phyloP scores from a whole-genome alignment of 164 flowering plant genomes.

The Pachysandra terminalis region DNA sequence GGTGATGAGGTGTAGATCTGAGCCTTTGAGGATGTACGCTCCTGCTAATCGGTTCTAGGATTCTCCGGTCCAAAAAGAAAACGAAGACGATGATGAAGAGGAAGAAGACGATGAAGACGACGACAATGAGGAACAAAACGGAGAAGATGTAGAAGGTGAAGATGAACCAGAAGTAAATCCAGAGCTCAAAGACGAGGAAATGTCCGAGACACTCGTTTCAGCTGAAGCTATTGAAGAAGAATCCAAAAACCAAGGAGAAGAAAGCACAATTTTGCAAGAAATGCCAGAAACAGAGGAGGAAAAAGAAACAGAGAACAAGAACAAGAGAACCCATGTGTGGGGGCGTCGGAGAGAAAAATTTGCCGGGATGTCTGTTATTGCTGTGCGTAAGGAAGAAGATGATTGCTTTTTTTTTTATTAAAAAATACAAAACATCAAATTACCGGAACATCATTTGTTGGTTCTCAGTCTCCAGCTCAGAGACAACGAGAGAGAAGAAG shows the following conservation, averaged over 20 bases:
- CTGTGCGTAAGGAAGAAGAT: too few relatives aligned
- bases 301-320: slow-evolving; percentile 3
- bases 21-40: slow-evolving; percentile 70
- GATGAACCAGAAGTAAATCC: slow-evolving; percentile 9
- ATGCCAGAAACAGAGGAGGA: slow-evolving; percentile 8
- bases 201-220: slow-evolving; percentile 10
- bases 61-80: too few relatives aligned
- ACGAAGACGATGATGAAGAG: slow-evolving; percentile 20
- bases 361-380: too few relatives aligned
- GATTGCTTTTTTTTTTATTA: too few relatives aligned
- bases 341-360: too few relatives aligned
- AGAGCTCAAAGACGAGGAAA: slow-evolving; percentile 9
- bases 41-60: slow-evolving; percentile 68
- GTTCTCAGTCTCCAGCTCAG: too few relatives aligned
- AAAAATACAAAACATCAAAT: too few relatives aligned
- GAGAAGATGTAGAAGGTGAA: background rate
- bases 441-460: too few relatives aligned
- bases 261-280: background rate
- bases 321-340: slow-evolving; percentile 4
- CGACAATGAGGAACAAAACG: slow-evolving; percentile 4
- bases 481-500: too few relatives aligned
- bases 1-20: slow-evolving; percentile 97
- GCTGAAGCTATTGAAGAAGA: slow-evolving; percentile 12
- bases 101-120: slow-evolving; percentile 1
- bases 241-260: slow-evolving; percentile 10